These are phyloP conservation scores for Penicillium flavigenum DNA, from an alignment of 495 filamentous ascomycete species.

Conservation along the genomic window DNA sequence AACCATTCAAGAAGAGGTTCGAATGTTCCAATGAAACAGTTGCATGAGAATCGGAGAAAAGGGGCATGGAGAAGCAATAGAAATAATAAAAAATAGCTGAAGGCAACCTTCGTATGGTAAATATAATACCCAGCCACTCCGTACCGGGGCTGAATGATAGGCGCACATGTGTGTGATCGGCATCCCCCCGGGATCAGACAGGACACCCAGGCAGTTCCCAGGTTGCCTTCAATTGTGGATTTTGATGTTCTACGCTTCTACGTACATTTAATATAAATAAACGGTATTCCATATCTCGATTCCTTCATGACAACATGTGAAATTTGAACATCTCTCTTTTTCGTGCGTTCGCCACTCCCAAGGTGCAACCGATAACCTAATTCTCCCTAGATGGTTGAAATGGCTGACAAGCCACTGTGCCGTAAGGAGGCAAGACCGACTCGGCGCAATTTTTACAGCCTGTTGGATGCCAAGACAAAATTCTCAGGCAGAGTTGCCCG, in stretches of 20 bases:
- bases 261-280: no score
- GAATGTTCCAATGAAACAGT: background rate
- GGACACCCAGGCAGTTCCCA: background rate
- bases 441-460: background rate
- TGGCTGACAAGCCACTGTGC: conserved; percentile 1
- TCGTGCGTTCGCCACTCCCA: background rate
- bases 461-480: conserved; percentile 6
- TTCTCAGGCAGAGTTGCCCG: background rate
- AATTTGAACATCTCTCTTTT: no score
- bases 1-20: background rate
- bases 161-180: background rate
- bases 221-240: background rate
- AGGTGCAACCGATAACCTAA: background rate
- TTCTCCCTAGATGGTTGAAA: conserved; percentile 4
- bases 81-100: background rate
- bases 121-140: no score
- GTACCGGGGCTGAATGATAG: background rate
- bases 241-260: no score
- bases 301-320: background rate
- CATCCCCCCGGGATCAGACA: background rate
- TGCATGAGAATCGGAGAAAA: background rate
- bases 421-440: conserved; percentile 5
- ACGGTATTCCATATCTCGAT: background rate
- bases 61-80: background rate
- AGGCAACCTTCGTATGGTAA: background rate